Evolutionary conservation across 2,329 filamentous ascomycete genomes (phyloP).

Genomic region (Fulvia fulva): DNA sequence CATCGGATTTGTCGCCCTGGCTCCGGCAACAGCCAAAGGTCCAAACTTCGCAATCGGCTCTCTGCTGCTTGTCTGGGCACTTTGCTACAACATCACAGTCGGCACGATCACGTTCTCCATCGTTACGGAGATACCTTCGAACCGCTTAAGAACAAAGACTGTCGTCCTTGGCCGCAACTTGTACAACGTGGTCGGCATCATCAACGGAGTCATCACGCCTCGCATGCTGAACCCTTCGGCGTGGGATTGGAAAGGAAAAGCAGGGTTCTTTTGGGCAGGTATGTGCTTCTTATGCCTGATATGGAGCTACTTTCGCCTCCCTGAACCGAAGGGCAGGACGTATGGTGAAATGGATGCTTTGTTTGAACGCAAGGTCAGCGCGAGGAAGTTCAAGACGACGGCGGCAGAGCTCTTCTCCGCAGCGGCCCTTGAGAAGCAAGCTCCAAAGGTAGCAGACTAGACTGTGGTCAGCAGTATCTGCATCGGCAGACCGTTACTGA

Average conservation of each 20-base stretch:
- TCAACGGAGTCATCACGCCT: conserved; percentile 22
- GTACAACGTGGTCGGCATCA: conserved; percentile 27
- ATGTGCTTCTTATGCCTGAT: conserved; percentile 45
- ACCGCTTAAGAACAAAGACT: conserved; percentile 27
- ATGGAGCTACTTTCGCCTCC: conserved; percentile 53
- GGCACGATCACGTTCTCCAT: conserved; percentile 27
- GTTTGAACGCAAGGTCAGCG: conserved; percentile 48
- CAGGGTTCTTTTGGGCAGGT: conserved; percentile 39
- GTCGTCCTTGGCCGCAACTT: conserved; percentile 26
- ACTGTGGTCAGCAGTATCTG: background rate
- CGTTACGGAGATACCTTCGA: conserved; percentile 28
- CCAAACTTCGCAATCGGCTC: conserved; percentile 24
- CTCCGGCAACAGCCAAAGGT: conserved; percentile 7
- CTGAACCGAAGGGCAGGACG: conserved; percentile 53
- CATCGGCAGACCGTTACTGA: background rate
- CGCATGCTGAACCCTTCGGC: conserved; percentile 28
- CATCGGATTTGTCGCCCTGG: conserved; percentile 25
- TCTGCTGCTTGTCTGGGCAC: conserved; percentile 20
- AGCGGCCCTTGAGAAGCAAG: background rate
- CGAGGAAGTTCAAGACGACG: conserved; percentile 38
- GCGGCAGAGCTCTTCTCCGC: conserved; percentile 19
- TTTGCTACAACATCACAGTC: conserved; percentile 25
- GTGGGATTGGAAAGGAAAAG: conserved; percentile 21
- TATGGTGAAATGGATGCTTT: conserved; percentile 54
- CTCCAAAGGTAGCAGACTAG: background rate